A percentile compares a stretch with the other conserved stretches of the same genome.
Conservation (phyloP, 441 rosid species). For the Theobroma grandiflorum region DNA sequence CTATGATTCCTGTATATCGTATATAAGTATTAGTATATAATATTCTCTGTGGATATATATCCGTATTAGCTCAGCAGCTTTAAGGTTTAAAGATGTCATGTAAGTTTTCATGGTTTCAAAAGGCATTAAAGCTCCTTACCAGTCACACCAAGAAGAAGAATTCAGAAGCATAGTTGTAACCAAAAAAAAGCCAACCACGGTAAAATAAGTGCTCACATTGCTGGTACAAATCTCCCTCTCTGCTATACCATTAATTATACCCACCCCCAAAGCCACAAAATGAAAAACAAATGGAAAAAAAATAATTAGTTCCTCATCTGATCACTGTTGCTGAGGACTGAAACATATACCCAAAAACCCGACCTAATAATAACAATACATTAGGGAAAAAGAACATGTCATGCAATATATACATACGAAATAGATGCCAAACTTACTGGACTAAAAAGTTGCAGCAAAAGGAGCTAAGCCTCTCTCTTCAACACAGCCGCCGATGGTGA, state of each 20-base stretch:
- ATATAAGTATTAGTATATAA: background rate
- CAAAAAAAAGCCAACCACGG: background rate
- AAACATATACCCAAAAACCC: slow-evolving; percentile 43
- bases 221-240: slow-evolving; percentile 50
- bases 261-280: slow-evolving; percentile 30
- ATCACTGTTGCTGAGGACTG: slow-evolving; percentile 33
- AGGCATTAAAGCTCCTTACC: background rate
- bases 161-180: background rate
- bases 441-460: slow-evolving; percentile 45
- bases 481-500: slow-evolving; percentile 24
- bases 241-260: slow-evolving; percentile 49
- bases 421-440: slow-evolving; percentile 41
- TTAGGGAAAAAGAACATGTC: slow-evolving; percentile 27
- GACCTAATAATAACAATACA: slow-evolving; percentile 27
- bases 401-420: slow-evolving; percentile 41
- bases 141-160: background rate
- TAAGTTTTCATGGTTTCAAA: background rate
- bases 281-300: background rate
- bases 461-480: slow-evolving; percentile 33
- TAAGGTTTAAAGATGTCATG: background rate
- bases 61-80: background rate
- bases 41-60: background rate
- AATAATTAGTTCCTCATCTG: slow-evolving; percentile 37
- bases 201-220: slow-evolving; percentile 33
- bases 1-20: background rate